A percentile compares a stretch with the other conserved stretches of the same genome.
Conservation (phyloP, 441 rosid species). For the Brassica hybrid region DNA sequence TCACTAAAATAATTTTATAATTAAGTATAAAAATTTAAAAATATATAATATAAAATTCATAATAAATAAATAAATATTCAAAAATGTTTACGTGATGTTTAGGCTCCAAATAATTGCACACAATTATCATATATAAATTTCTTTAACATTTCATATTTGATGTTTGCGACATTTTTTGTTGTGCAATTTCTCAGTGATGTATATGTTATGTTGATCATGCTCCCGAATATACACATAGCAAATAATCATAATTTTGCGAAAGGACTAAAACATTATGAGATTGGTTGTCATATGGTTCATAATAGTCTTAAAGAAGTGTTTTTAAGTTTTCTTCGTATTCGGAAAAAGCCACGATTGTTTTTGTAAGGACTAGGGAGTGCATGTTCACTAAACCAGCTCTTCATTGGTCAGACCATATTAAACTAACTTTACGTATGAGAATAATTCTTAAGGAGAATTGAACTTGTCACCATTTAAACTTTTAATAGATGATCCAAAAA, state of each 20-base stretch:
- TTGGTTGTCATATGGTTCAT: background rate
- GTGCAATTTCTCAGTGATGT: background rate
- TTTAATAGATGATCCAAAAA: background rate
- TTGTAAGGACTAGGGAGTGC: background rate
- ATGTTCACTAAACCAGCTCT: too few relatives aligned
- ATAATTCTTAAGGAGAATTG: background rate
- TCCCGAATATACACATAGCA: background rate
- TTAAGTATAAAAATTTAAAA: too few relatives aligned
- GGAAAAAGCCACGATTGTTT: background rate
- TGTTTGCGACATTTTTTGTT: background rate
- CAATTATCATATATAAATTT: background rate
- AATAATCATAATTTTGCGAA: background rate
- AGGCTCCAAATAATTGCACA: too few relatives aligned
- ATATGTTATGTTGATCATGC: background rate
- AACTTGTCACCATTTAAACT: background rate
- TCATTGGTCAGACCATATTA: too few relatives aligned
- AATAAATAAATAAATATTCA: too few relatives aligned
- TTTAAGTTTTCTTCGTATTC: background rate
- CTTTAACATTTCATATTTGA: background rate
- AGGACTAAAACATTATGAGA: background rate
- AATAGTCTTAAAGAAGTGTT: background rate
- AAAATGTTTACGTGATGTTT: too few relatives aligned
- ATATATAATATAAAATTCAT: too few relatives aligned
- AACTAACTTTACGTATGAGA: background rate
- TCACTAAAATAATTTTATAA: background rate